phyloP scores from a whole-genome alignment of 1,139 yeast species.

The Suhomyces taliae region DNA sequence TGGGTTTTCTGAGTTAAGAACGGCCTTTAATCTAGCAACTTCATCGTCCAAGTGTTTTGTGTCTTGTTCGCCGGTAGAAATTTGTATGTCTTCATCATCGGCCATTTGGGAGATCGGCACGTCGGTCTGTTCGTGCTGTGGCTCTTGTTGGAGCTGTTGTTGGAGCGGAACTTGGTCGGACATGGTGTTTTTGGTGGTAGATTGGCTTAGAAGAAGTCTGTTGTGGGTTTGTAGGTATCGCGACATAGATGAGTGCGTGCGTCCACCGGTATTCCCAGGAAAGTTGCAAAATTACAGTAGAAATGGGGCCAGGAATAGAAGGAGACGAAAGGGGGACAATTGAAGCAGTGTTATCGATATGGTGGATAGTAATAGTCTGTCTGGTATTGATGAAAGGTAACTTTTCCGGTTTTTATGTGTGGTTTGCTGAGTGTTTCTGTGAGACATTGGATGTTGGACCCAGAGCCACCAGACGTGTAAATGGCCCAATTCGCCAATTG shows the following conservation, averaged over 20 bases:
- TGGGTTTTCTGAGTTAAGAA: conserved; percentile 15
- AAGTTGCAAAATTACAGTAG: too few relatives aligned
- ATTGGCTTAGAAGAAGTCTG: background rate
- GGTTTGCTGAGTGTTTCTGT: too few relatives aligned
- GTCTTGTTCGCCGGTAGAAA: conserved; percentile 4
- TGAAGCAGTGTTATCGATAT: too few relatives aligned
- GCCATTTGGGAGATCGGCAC: conserved; percentile 3
- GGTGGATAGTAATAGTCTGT: too few relatives aligned
- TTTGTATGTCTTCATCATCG: conserved; percentile 9
- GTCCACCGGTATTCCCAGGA: background rate
- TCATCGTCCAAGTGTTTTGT: conserved; percentile 18
- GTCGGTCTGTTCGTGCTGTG: conserved; percentile 5
- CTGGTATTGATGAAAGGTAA: too few relatives aligned
- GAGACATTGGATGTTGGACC: too few relatives aligned
- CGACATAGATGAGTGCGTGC: background rate
- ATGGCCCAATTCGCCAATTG: too few relatives aligned
- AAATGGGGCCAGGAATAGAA: too few relatives aligned
- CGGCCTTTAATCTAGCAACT: conserved; percentile 18
- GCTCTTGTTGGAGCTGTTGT: conserved; percentile 17
- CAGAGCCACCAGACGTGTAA: too few relatives aligned
- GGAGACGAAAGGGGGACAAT: too few relatives aligned
- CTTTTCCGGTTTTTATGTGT: too few relatives aligned
- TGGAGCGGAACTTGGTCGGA: conserved; percentile 12
- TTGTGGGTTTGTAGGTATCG: too few relatives aligned
- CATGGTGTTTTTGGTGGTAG: conserved; percentile 8